Evolutionary conservation across 495 filamentous ascomycete species (phyloP).

Genomic region (Cenococcum geophilum): DNA sequence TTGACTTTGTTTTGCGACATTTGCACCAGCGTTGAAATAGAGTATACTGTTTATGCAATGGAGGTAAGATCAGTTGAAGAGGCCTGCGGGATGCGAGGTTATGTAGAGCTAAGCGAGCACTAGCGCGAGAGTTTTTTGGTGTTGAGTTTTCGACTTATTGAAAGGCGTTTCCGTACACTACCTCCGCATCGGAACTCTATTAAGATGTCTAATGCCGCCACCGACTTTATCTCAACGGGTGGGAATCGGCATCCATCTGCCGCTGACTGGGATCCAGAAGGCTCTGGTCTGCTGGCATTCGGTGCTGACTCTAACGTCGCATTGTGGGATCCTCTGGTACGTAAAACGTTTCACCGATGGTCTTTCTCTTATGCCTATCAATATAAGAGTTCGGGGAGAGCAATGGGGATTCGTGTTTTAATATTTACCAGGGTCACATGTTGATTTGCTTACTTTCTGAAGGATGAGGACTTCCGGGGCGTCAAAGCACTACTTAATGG

Average conservation of each 20-base stretch:
- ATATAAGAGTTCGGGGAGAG: too few relatives aligned
- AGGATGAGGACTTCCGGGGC: constrained; percentile 51
- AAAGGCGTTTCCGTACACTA: background rate
- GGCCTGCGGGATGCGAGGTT: background rate
- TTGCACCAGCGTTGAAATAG: background rate
- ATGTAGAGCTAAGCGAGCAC: constrained; percentile 15
- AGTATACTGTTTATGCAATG: background rate
- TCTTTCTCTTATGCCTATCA: too few relatives aligned
- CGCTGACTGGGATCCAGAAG: constrained; percentile 75
- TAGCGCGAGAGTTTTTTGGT: constrained; percentile 13
- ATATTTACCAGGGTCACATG: background rate
- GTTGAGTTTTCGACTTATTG: background rate
- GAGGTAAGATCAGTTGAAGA: too few relatives aligned
- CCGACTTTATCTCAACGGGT: constrained; percentile 70
- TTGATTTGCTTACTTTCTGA: constrained; percentile 7
- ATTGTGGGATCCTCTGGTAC: constrained; percentile 77
- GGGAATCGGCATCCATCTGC: constrained; percentile 85
- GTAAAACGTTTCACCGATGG: constrained; percentile 20
- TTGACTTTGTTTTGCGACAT: constrained; percentile 13
- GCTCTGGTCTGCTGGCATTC: constrained; percentile 69
- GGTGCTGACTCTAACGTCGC: constrained; percentile 85
- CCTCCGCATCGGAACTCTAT: background rate
- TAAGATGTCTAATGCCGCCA: constrained; percentile 18
- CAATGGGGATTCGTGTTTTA: too few relatives aligned
- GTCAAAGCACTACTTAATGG: constrained; percentile 67